These are phyloP conservation scores for Colletotrichum magnum DNA, from an alignment of 2,329 filamentous ascomycete species.

Conservation along the genomic window DNA sequence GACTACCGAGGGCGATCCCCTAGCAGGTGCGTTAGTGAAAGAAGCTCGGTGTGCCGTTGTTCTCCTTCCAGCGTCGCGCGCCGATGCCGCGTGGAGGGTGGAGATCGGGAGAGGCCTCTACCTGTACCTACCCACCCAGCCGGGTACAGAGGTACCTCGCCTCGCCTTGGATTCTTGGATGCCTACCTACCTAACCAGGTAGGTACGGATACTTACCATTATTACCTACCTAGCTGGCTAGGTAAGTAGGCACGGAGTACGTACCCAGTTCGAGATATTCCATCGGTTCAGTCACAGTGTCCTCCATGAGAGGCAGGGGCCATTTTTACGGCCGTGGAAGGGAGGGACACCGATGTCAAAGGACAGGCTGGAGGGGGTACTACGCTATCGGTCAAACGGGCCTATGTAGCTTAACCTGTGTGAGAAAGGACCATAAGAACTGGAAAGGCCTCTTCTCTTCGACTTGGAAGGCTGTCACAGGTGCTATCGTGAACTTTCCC, in stretches of 20 bases:
- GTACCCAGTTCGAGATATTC: too few species aligned
- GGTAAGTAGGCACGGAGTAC: neutral
- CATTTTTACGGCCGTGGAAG: too few species aligned
- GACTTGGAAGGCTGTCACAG: neutral
- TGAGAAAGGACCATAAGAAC: constrained; percentile 5
- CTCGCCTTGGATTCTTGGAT: too few species aligned
- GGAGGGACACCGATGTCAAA: too few species aligned
- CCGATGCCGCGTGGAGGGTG: constrained; percentile 33
- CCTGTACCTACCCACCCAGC: constrained; percentile 13
- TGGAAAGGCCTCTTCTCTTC: neutral
- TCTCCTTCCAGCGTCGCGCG: constrained; percentile 30
- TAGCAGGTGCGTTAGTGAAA: constrained; percentile 22
- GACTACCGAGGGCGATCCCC: constrained; percentile 1
- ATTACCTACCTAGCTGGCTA: too few species aligned
- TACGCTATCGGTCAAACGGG: constrained; percentile 18
- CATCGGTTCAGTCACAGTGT: too few species aligned
- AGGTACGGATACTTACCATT: neutral
- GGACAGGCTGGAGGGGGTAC: too few species aligned
- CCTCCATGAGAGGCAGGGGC: too few species aligned
- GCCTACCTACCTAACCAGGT: neutral
- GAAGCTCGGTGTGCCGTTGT: constrained; percentile 24
- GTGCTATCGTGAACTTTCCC: neutral
- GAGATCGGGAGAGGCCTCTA: constrained; percentile 20
- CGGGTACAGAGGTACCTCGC: too few species aligned
- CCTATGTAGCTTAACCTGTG: neutral